Conservation (phyloP, 2,329 filamentous ascomycete species). For the Colletotrichum sp. region DNA sequence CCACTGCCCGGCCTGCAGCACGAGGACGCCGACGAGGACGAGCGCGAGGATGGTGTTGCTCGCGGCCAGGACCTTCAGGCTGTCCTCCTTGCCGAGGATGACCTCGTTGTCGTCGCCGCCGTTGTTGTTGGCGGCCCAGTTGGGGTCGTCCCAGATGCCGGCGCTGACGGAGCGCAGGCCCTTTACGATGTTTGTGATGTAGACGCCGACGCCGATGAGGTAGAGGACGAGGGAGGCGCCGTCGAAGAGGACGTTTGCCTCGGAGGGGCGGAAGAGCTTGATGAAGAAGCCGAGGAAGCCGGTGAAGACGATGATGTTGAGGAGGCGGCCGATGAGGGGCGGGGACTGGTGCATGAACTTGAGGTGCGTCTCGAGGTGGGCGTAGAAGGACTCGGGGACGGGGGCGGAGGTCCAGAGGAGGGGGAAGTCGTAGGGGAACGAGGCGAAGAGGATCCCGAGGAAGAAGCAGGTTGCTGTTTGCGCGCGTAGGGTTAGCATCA, state of each 20-base stretch:
- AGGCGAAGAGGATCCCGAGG: slow-evolving; percentile 95
- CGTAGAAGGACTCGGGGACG: slow-evolving; percentile 73
- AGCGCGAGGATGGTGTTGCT: slow-evolving; percentile 96
- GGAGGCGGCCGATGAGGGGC: slow-evolving; percentile 88
- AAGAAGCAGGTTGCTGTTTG: slow-evolving; percentile 91
- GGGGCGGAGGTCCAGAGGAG: slow-evolving; percentile 79
- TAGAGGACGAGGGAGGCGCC: slow-evolving; percentile 82
- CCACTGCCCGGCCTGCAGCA: slow-evolving; percentile 97
- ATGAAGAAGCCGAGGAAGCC: slow-evolving; percentile 88
- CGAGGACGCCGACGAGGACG: slow-evolving; percentile 87
- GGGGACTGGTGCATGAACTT: slow-evolving; percentile 91
- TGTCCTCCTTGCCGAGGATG: slow-evolving; percentile 84
- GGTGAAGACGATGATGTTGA: slow-evolving; percentile 90
- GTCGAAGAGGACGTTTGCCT: slow-evolving; percentile 95
- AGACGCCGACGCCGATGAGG: slow-evolving; percentile 88
- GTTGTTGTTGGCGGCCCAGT: slow-evolving; percentile 41
- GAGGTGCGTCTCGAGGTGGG: slow-evolving; percentile 87
- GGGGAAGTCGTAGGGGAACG: slow-evolving; percentile 94
- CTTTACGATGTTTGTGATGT: slow-evolving; percentile 96
- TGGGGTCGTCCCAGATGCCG: slow-evolving; percentile 61
- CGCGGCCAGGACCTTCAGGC: slow-evolving; percentile 85
- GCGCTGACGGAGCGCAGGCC: slow-evolving; percentile 83
- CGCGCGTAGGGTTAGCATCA: neutral
- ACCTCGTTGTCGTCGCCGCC: slow-evolving; percentile 60
- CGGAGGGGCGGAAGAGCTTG: slow-evolving; percentile 93